These are phyloP conservation scores for Halenospora varia DNA, from an alignment of 495 filamentous ascomycete genomes.

Conservation along the genomic window DNA sequence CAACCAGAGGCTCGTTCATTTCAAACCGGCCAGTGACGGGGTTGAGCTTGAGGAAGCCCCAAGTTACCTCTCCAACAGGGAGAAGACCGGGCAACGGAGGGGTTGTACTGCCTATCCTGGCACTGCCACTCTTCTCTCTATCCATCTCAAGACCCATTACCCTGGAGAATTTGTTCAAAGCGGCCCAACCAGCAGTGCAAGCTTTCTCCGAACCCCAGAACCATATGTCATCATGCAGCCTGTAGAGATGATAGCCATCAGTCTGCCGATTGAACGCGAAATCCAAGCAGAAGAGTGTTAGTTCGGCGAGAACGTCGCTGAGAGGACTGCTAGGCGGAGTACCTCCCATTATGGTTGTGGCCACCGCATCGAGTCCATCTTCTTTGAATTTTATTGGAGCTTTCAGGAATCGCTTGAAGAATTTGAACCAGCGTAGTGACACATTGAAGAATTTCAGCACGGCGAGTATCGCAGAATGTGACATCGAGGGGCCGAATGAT, in stretches of 20 bases:
- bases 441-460: conserved; percentile 58
- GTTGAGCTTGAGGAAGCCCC: conserved; percentile 61
- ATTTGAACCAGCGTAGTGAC: conserved; percentile 51
- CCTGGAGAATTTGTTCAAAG: conserved; percentile 48
- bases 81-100: conserved; percentile 26
- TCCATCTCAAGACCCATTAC: conserved; percentile 55
- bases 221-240: conserved; percentile 66
- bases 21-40: conserved; percentile 47
- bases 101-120: conserved; percentile 23
- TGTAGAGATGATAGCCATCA: conserved; percentile 47
- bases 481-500: conserved; percentile 58
- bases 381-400: conserved; percentile 54
- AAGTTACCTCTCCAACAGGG: conserved; percentile 55
- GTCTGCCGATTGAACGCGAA: conserved; percentile 58
- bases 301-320: conserved; percentile 56
- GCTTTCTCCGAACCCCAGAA: conserved; percentile 55
- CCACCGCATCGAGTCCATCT: conserved; percentile 40
- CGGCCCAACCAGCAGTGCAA: conserved; percentile 50
- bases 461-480: conserved; percentile 54
- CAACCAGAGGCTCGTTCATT: conserved; percentile 57
- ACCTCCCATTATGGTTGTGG: conserved; percentile 44
- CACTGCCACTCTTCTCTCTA: conserved; percentile 52
- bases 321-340: conserved; percentile 56
- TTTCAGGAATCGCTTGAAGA: conserved; percentile 56
- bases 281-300: conserved; percentile 60